phyloP scores from a whole-genome alignment of 1,284 basidiomycete species.

The Ceratobasidium sp. region DNA sequence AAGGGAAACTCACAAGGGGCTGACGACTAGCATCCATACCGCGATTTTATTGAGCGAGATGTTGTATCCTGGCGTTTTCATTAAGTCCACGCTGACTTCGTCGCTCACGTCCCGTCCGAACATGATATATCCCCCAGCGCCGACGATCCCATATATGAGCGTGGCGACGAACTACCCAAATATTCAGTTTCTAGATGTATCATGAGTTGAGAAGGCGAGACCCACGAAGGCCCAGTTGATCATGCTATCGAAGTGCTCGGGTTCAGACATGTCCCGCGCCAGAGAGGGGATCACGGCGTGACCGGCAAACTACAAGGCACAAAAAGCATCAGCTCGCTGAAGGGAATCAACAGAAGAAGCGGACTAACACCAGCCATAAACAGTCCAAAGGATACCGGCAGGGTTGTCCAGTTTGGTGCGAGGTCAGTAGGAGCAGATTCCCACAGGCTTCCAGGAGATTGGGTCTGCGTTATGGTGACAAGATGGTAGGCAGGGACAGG shows the following conservation, averaged over 20 bases:
- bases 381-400: conserved; percentile 83
- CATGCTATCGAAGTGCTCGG: conserved; percentile 84
- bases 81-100: conserved; percentile 90
- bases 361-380: conserved; percentile 91
- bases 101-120: conserved; percentile 86
- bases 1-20: conserved; percentile 73
- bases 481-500: not conserved
- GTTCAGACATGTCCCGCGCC: conserved; percentile 91
- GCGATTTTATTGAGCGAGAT: conserved; percentile 79
- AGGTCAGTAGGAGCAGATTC: conserved; percentile 79
- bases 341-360: not conserved
- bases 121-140: conserved; percentile 92
- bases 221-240: conserved; percentile 86
- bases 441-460: conserved; percentile 86
- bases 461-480: conserved; percentile 51
- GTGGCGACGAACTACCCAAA: conserved; percentile 78
- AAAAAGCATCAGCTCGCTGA: not conserved
- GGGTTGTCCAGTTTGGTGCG: conserved; percentile 65
- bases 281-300: conserved; percentile 94
- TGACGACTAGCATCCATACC: conserved; percentile 92
- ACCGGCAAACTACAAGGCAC: conserved; percentile 79
- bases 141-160: conserved; percentile 82
- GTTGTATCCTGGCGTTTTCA: conserved; percentile 83
- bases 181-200: not conserved
- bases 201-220: conserved; percentile 37